phyloP scores from a whole-genome alignment of 768 basidiomycete species.

The Rickenella mellea region DNA sequence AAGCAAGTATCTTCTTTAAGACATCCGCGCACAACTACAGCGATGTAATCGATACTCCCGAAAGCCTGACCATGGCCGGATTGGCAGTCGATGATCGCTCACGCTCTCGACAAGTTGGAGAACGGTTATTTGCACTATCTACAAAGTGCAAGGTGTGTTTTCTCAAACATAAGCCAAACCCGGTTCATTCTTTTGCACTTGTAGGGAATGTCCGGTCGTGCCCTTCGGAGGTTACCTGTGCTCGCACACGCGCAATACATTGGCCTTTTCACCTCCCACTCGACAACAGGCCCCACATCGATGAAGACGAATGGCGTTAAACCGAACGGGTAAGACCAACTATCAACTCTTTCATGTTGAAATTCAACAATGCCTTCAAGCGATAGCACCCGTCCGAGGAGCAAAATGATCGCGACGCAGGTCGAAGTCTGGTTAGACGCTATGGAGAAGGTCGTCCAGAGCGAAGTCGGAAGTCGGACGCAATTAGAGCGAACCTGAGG shows the following conservation, averaged over 20 bases:
- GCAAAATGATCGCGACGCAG: conserved; percentile 20
- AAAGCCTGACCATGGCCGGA: too few species aligned
- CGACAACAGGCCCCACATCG: conserved; percentile 1
- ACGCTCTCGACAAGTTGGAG: conserved; percentile 32
- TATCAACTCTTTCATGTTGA: neutral
- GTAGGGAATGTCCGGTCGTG: conserved; percentile 83
- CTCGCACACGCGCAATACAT: conserved; percentile 84
- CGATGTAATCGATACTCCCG: too few species aligned
- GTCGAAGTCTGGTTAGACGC: conserved; percentile 77
- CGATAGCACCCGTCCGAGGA: neutral
- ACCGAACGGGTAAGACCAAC: neutral
- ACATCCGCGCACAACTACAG: too few species aligned
- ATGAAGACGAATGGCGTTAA: conserved; percentile 8
- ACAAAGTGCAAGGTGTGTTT: conserved; percentile 65
- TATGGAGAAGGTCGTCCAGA: conserved; percentile 67
- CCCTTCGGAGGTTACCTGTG: conserved; percentile 87
- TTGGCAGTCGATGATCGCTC: too few species aligned
- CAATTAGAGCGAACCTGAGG: too few species aligned
- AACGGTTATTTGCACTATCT: conserved; percentile 59
- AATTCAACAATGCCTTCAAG: neutral
- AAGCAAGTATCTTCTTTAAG: conserved; percentile 22
- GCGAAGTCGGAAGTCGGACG: conserved; percentile 27
- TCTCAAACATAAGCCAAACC: neutral
- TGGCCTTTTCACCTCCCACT: conserved; percentile 33
- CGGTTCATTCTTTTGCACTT: neutral